Evolutionary conservation across 495 filamentous ascomycete genomes (phyloP), one percentile per base, ranked within the genome.

Genomic region (Podospora pseudocomata): DNA sequence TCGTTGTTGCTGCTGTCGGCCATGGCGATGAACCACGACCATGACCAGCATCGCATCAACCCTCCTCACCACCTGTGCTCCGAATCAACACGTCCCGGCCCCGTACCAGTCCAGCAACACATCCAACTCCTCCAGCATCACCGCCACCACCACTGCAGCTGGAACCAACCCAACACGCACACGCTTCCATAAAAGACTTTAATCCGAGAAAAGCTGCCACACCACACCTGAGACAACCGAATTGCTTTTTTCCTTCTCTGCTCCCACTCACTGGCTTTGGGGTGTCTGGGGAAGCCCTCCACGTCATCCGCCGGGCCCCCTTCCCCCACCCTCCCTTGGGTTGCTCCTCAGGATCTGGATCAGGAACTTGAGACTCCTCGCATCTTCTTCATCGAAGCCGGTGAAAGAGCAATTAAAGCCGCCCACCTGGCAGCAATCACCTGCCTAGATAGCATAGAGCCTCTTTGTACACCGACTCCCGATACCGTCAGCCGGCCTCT

Each of bases 221-320:
- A 61, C 20, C 23, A 32, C 59, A 61, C 59, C 23, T 27, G 59
- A 32, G 59, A 61, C 20, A 61, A 26, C 55, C 55, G 23, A 58
- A 15, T 62, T 62, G 23, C 60, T 62, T 62, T 62, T 62, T 62
- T 16, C 60, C 13, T 1, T 28, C 9, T 2, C 39, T 13, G 15
- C 39, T 63, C 32, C 39, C 7, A 49, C 39, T 63, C 32, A 28
- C 30, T 32, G 27, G 61, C 9, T 44, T 63, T 20, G 34, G 61
- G 27, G 60, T 11, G 18, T 32, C 61, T 34, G 61, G 30, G 61
- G 61, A 63, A 63, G 19, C 61, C n/a, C 9, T 63, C 61, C 61
- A 63, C 61, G 61, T 32, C 6, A 49, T 32, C 61, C 61, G 61
- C 61, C 34, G 61, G 61, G 61, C 27, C 61, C 27, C 61, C 61